A percentile compares a stretch with the other conserved stretches of the same genome.
These are phyloP conservation scores for Penicillium paneum DNA, from an alignment of 2,329 filamentous ascomycete species.

Conservation along the genomic window DNA sequence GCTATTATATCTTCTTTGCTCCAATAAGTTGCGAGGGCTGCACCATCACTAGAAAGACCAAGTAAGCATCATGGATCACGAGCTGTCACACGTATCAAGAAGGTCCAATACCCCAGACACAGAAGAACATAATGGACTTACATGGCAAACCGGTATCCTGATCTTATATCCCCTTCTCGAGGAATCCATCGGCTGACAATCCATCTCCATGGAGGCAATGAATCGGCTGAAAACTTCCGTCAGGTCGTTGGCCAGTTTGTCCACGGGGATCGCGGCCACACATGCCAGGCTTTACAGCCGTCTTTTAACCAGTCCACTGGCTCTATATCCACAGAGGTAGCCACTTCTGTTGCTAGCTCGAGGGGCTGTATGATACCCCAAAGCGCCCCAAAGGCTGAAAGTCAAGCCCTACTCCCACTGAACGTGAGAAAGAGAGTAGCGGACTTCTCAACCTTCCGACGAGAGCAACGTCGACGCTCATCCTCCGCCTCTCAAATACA, in stretches of 20 bases:
- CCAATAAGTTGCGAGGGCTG: no score
- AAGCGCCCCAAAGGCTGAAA: not conserved
- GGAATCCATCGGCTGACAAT: not conserved
- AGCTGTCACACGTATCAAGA: no score
- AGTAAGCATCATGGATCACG: no score
- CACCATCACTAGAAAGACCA: no score
- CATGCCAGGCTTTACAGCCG: not conserved
- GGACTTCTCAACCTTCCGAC: not conserved
- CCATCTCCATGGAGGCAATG: not conserved
- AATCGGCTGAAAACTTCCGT: not conserved
- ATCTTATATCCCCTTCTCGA: not conserved
- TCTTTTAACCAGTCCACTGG: not conserved
- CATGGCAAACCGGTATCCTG: not conserved
- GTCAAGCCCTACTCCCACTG: not conserved
- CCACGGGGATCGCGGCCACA: not conserved
- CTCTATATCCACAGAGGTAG: not conserved
- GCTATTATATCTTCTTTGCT: no score
- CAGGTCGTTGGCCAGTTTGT: not conserved
- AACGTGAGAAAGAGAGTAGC: not conserved
- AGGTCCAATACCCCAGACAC: no score
- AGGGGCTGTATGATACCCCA: not conserved
- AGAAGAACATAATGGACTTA: no score
- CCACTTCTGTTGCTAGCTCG: not conserved
- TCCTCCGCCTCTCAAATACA: not conserved
- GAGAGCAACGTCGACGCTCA: not conserved